These are phyloP conservation scores for Lachancea dasiensis DNA, from an alignment of 805 yeast species.

Conservation along the genomic window DNA sequence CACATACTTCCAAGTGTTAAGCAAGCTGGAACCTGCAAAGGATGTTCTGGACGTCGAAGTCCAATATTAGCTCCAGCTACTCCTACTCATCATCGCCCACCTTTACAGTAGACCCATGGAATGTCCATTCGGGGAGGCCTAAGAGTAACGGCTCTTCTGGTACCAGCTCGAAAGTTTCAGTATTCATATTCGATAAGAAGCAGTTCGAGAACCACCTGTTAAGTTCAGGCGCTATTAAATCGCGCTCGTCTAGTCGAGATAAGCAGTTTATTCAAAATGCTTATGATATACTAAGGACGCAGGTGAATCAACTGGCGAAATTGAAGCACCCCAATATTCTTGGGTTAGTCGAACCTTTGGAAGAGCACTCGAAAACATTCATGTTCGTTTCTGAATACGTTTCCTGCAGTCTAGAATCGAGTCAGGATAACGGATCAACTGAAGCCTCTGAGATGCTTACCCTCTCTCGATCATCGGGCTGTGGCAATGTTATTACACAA, in stretches of 20 bases:
- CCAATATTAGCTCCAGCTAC: conserved; percentile 63
- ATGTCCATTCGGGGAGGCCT: conserved; percentile 77
- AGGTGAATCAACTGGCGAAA: conserved; percentile 67
- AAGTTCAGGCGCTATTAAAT: conserved; percentile 44
- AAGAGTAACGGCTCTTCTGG: conserved; percentile 48
- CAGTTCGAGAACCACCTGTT: conserved; percentile 54
- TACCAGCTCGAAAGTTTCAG: conserved; percentile 52
- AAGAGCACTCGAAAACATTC: conserved; percentile 72
- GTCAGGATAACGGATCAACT: conserved; percentile 29
- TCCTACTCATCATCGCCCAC: conserved; percentile 64
- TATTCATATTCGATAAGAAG: conserved; percentile 80
- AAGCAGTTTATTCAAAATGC: conserved; percentile 51
- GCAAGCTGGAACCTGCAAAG: too few relatives aligned
- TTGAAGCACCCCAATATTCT: conserved; percentile 86
- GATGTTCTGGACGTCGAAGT: conserved; percentile 33
- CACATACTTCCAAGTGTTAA: too few relatives aligned
- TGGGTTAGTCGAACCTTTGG: conserved; percentile 80
- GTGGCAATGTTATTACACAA: conserved; percentile 63
- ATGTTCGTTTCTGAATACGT: conserved; percentile 83
- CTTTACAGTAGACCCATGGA: conserved; percentile 77
- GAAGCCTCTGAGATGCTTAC: conserved; percentile 26
- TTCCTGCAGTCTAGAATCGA: conserved; percentile 44
- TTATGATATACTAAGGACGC: conserved; percentile 57
- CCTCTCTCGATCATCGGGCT: conserved; percentile 34
- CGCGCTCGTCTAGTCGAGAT: conserved; percentile 35